These are phyloP conservation scores for Infundibulicybe gibba DNA, from an alignment of 768 basidiomycete genomes.

Conservation along the genomic window DNA sequence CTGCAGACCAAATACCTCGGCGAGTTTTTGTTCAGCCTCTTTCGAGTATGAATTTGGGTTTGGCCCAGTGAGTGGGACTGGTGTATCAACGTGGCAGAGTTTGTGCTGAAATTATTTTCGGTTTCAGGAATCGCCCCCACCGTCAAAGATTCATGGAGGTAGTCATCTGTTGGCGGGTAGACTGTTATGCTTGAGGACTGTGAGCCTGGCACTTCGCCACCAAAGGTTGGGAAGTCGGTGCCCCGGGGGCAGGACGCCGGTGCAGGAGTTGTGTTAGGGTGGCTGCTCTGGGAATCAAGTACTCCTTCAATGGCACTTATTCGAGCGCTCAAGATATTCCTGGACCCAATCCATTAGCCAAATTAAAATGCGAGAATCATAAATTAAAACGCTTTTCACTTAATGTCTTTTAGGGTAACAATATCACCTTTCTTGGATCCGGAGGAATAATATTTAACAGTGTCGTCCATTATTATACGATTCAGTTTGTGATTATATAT, in stretches of 20 bases:
- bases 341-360: background rate
- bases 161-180: too few relatives aligned
- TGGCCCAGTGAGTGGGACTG: slow-evolving; percentile 10
- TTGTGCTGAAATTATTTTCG: slow-evolving; percentile 5
- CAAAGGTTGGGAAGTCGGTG: too few relatives aligned
- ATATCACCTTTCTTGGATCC: background rate
- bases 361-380: background rate
- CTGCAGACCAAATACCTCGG: slow-evolving; percentile 56
- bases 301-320: background rate
- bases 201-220: too few relatives aligned
- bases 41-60: slow-evolving; percentile 25
- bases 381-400: background rate
- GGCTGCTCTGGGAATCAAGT: too few relatives aligned
- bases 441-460: background rate
- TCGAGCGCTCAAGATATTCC: background rate
- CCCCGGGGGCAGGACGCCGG: too few relatives aligned
- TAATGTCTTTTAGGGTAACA: background rate
- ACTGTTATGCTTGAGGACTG: too few relatives aligned
- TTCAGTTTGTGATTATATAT: background rate
- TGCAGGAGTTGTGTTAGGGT: too few relatives aligned
- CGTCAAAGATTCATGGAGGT: too few relatives aligned
- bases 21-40: slow-evolving; percentile 56
- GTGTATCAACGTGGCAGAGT: slow-evolving; percentile 8
- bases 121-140: too few relatives aligned
- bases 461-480: background rate